phyloP scores from a whole-genome alignment of 2,329 filamentous ascomycete genomes.

The Ophiostoma piceae region DNA sequence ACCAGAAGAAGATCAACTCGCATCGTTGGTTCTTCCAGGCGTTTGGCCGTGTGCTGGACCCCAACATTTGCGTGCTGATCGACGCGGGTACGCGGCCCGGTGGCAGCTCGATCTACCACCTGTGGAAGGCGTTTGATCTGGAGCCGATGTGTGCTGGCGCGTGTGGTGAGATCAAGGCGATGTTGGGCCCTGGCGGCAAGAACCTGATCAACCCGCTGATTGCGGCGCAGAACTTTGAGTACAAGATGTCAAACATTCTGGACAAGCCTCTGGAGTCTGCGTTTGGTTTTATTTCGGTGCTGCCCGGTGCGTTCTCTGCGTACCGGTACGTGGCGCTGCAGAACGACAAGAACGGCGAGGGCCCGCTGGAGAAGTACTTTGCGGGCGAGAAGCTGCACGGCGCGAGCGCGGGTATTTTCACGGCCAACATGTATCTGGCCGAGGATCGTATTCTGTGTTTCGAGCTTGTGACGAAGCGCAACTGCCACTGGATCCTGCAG shows the following conservation, averaged over 20 bases:
- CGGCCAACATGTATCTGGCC: slow-evolving; percentile 98
- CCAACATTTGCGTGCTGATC: slow-evolving; percentile 93
- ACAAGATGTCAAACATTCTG: slow-evolving; percentile 99
- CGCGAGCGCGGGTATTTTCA: slow-evolving; percentile 90
- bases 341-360: slow-evolving; percentile 91
- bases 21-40: slow-evolving; percentile 99
- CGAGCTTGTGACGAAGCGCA: slow-evolving; percentile 89
- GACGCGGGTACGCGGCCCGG: slow-evolving; percentile 95
- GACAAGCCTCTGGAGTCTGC: slow-evolving; percentile 96
- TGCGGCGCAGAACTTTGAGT: slow-evolving; percentile 97
- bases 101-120: slow-evolving; percentile 89
- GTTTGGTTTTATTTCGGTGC: slow-evolving; percentile 94
- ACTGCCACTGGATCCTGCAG: slow-evolving; percentile 94
- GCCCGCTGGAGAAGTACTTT: slow-evolving; percentile 94
- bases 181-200: slow-evolving; percentile 78
- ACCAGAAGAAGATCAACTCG: slow-evolving; percentile 99
- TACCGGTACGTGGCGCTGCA: slow-evolving; percentile 92
- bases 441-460: slow-evolving; percentile 97
- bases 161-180: slow-evolving; percentile 93
- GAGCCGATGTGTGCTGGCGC: slow-evolving; percentile 97
- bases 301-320: slow-evolving; percentile 96
- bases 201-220: slow-evolving; percentile 93
- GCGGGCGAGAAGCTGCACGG: slow-evolving; percentile 93
- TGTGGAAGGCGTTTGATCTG: slow-evolving; percentile 97
- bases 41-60: slow-evolving; percentile 85